These are phyloP conservation scores for Globisporangium viniferum DNA, from an alignment of 352 stramenopile genomes.

Conservation along the genomic window DNA sequence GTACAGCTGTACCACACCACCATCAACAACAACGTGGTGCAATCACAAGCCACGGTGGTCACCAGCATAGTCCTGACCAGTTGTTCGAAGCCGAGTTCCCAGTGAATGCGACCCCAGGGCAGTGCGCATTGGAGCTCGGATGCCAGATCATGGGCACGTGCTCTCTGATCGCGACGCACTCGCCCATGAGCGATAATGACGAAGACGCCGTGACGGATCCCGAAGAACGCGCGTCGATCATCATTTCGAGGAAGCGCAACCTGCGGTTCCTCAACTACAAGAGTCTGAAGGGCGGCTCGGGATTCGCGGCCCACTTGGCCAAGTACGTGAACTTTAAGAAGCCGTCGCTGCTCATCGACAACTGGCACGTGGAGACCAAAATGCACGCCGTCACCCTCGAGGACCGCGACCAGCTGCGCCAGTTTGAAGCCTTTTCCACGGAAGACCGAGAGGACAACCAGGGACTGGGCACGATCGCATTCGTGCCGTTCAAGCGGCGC, in stretches of 20 bases:
- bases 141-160: constrained; percentile 71
- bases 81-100: constrained; percentile 70
- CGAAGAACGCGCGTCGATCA: constrained; percentile 12
- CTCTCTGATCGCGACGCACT: constrained; percentile 42
- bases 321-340: constrained; percentile 64
- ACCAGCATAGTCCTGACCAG: constrained; percentile 26
- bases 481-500: constrained; percentile 20
- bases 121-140: constrained; percentile 61
- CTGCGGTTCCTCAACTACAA: constrained; percentile 61
- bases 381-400: constrained; percentile 49
- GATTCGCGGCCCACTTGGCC: constrained; percentile 68
- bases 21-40: not conserved
- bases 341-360: constrained; percentile 57
- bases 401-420: constrained; percentile 24
- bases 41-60: not conserved
- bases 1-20: not conserved
- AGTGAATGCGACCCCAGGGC: constrained; percentile 59
- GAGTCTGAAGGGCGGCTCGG: constrained; percentile 51
- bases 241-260: constrained; percentile 25
- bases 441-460: constrained; percentile 22
- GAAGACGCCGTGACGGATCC: constrained; percentile 14
- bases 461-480: constrained; percentile 17
- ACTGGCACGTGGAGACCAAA: constrained; percentile 69
- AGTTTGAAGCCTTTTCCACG: constrained; percentile 57
- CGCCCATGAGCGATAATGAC: constrained; percentile 12